Conservation (phyloP, 2,329 filamentous ascomycete species). For the Apiospora koreana region DNA sequence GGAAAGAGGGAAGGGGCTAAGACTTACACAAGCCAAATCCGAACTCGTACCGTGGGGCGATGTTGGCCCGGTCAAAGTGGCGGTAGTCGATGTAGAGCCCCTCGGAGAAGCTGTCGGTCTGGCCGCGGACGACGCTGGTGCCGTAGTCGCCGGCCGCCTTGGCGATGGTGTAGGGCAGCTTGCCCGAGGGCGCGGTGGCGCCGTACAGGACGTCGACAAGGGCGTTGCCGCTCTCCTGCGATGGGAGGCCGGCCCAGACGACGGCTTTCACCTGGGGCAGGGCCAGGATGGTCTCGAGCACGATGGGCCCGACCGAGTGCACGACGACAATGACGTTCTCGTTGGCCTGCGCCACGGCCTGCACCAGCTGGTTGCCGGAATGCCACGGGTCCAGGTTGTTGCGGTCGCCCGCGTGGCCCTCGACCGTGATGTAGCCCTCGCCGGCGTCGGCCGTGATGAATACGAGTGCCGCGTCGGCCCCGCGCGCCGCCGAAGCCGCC, state of each 20-base stretch:
- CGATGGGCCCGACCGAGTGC: slow-evolving; percentile 63
- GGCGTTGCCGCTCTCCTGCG: slow-evolving; percentile 61
- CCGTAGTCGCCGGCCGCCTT: slow-evolving; percentile 51
- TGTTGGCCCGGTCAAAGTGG: slow-evolving; percentile 50
- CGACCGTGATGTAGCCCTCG: slow-evolving; percentile 59
- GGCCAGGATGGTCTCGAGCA: slow-evolving; percentile 57
- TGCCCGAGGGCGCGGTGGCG: slow-evolving; percentile 58
- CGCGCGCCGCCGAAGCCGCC: slow-evolving; percentile 13
- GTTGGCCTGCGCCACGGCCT: slow-evolving; percentile 58
- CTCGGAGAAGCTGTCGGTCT: slow-evolving; percentile 35
- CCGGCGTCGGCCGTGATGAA: slow-evolving; percentile 67
- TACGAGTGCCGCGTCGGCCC: slow-evolving; percentile 13
- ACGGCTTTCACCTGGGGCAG: slow-evolving; percentile 64
- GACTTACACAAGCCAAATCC: slow-evolving; percentile 51
- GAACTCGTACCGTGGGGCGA: slow-evolving; percentile 55
- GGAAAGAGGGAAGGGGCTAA: not conserved
- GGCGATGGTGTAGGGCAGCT: slow-evolving; percentile 60
- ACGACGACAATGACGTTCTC: slow-evolving; percentile 71
- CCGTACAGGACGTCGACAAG: slow-evolving; percentile 64
- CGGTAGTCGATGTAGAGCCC: slow-evolving; percentile 59
- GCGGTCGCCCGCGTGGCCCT: slow-evolving; percentile 60
- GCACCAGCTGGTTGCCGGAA: slow-evolving; percentile 44
- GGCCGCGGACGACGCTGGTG: slow-evolving; percentile 29
- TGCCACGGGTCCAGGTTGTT: slow-evolving; percentile 50
- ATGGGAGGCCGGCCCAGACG: slow-evolving; percentile 60